Evolutionary conservation across 768 basidiomycete genomes (phyloP), one percentile per base, ranked within the genome.

Genomic region (Termitomyces sp.): DNA sequence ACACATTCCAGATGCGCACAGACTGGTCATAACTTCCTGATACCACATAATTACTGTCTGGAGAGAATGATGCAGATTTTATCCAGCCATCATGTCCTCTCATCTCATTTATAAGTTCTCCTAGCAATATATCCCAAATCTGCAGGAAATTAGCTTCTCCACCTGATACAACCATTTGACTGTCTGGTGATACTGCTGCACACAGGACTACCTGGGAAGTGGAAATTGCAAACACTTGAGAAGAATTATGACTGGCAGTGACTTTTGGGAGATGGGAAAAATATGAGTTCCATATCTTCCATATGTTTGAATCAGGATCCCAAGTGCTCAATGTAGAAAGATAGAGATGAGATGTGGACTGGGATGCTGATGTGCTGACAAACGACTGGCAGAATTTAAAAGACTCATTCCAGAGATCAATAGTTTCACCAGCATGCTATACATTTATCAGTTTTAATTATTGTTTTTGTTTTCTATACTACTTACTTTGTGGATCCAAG

Each of bases 301-400:
- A n/a, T 33, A 55, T 34, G 1, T 46, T 18, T 55, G 54, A 46
- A 0, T 20, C 7, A 20, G 41, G 53, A n/a, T 44, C 20, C 37
- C 41, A 54, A 5, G 27, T 30, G 9, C 54, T 55, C 20, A 55
- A 27, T 12, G 44, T 33, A 2, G 42, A 55, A 8, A 55, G 22
- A 47, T 55, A 55, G 2, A 55, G 12, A 15, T 55, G 54, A 16
- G 45, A n/a, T 34, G 54, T 55, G 20, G 36, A 55, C 12, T 42
- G n/a, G 11, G 44, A 46, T 55, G 54, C 54, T 22, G 33, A 13
- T n/a, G 30, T 36, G n/a, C 13, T 27, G 4, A 45, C 5, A 55
- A 55, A 55, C 16, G 33, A 55, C 30, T 45, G 42, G n/a, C 54
- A 55, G n/a, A 55, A 45, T 55, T 20, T 31, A 8, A 55, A 45